Percentiles rank a stretch among this genome's conserved stretches.
Evolutionary conservation across 495 filamentous ascomycete species (phyloP).

Genomic region (Rostrohypoxylon terebratum): DNA sequence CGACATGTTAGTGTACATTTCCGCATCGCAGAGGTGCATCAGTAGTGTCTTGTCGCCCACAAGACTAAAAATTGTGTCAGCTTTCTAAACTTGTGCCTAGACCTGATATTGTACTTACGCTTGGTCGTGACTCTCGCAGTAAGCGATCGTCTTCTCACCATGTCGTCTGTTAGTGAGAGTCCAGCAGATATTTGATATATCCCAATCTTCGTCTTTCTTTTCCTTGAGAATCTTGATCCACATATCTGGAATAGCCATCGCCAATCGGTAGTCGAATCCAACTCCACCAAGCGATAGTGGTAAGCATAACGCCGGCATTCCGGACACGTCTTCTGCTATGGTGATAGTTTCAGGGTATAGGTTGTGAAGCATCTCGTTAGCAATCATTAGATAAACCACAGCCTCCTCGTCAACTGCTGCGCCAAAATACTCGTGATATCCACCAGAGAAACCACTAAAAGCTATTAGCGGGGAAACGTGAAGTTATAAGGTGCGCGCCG

Average conservation of each 20-base stretch:
- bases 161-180: constrained; percentile 93
- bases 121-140: constrained; percentile 97
- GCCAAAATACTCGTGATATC: constrained; percentile 99
- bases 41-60: constrained; percentile 96
- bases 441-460: constrained; percentile 90
- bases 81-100: neutral
- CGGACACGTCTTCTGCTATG: constrained; percentile 96
- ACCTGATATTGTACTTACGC: constrained; percentile 71
- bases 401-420: constrained; percentile 92
- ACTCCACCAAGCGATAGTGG: constrained; percentile 86
- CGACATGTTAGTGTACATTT: constrained; percentile 99
- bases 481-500: neutral
- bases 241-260: constrained; percentile 98
- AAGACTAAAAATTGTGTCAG: constrained; percentile 69
- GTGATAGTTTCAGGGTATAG: constrained; percentile 89
- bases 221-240: constrained; percentile 99
- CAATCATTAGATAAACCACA: constrained; percentile 94
- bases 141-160: constrained; percentile 98
- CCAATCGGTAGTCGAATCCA: constrained; percentile 96
- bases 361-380: constrained; percentile 94
- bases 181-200: constrained; percentile 84
- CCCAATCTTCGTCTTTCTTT: constrained; percentile 90
- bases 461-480: neutral
- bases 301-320: constrained; percentile 95
- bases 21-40: constrained; percentile 97